Base-by-base conservation (phyloP, 371 early-diverging fungal genomes). In the Cokeromyces recurvatus region DNA sequence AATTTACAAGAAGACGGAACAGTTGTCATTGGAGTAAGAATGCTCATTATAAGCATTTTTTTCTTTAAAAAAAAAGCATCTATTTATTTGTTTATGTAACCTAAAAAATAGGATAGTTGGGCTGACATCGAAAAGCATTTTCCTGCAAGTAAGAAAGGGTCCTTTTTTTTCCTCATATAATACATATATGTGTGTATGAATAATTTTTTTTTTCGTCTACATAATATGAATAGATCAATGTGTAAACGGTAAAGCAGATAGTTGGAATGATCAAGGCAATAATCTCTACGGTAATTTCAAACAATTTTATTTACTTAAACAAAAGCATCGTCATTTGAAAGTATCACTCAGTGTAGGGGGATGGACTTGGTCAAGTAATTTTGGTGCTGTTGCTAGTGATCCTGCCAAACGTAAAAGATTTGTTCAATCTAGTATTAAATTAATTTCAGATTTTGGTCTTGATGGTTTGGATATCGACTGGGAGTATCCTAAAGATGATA, bases 331-430 rank as follows among this genome's bases (percentile, higher is more conserved):
- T 9, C 77, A 82, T 39, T 50, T 89, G 24, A 89, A 85, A 44
- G 78, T 85, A 19, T 75, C 81, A 1, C 72, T 91, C 1, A 85
- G 89, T 40, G 79, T 94, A 31, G 95, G 95, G 16, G 94, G 95
- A 2, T 92, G 92, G 92, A 84, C 88, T 3, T 85, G 82, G 81
- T 89, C 90, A 2, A 86, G 83, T 40, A 76, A 85, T 46, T 96
- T 96, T 64, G 85, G 89, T 2, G 71, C 71, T 0, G 87, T 92
- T 32, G 79, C 80, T 0, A 61, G 84, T 1, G 66, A 70, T 52
- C 70, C 77, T 3, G 62, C 59, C 7, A 73, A 71, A 41, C 66
- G 89, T 22, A 57, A 72, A 46, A 64, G 62, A 5, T 88, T 92
- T 68, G 78, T 87, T 15, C 52, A 63, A 12, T 71, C 77, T 1